Percentiles rank a stretch among this genome's conserved stretches.
phyloP scores from a whole-genome alignment of 495 filamentous ascomycete species.

The Beverwykella pulmonaria region DNA sequence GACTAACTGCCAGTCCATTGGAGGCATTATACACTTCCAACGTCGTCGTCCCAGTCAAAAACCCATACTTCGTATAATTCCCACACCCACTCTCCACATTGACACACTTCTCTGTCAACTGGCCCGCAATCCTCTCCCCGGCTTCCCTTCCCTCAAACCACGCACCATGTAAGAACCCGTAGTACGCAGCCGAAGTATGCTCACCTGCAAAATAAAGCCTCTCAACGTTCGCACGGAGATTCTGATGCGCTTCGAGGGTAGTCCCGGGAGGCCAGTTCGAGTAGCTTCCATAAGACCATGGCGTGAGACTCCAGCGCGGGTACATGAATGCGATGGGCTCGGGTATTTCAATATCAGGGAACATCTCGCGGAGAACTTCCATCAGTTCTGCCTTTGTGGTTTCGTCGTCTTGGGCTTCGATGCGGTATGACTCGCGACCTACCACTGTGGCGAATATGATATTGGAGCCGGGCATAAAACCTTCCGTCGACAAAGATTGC shows the following conservation, averaged over 20 bases:
- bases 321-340: constrained; percentile 71
- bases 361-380: constrained; percentile 67
- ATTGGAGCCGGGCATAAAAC: constrained; percentile 65
- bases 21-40: constrained; percentile 31
- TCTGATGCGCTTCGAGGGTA: constrained; percentile 70
- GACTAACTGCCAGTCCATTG: constrained; percentile 40
- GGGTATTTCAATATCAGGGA: constrained; percentile 60
- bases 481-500: constrained; percentile 64
- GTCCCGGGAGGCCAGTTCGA: constrained; percentile 72
- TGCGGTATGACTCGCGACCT: constrained; percentile 59
- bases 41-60: constrained; percentile 37
- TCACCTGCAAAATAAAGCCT: constrained; percentile 74
- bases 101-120: constrained; percentile 38
- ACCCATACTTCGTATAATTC: constrained; percentile 34
- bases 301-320: constrained; percentile 67
- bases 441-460: constrained; percentile 75
- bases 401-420: constrained; percentile 65
- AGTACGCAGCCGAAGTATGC: constrained; percentile 68
- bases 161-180: constrained; percentile 71
- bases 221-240: constrained; percentile 68
- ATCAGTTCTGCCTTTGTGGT: constrained; percentile 64
- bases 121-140: constrained; percentile 55
- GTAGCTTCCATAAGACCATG: constrained; percentile 72
- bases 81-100: constrained; percentile 34
- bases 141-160: constrained; percentile 64